Base-by-base conservation (phyloP, 2,329 filamentous ascomycete species). In the Cladophialophora bantiana region DNA sequence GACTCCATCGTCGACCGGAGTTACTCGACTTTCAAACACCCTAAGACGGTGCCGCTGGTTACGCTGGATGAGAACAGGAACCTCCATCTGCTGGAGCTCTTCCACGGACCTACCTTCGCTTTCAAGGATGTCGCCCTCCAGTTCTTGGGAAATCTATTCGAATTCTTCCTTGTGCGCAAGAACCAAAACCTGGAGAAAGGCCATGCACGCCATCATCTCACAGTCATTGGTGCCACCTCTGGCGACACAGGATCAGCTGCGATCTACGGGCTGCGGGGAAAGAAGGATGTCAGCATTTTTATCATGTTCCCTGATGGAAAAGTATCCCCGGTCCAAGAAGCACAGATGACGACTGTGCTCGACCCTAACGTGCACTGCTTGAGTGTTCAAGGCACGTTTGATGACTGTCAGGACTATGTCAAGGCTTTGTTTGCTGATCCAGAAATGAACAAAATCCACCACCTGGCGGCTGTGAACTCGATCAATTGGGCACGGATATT, bases 401-500 rank as follows among this genome's bases (percentile, higher is more conserved):
- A 98, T 76, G 93, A 98, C 77, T 98, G 95, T 80, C 94, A 97
- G 83, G 89, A 97, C 79, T 96, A 95, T 65, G 90, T 99, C 77
- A 98, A 99, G 82, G 89, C 91, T 1, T 86, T 99, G 58, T 97
- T 98, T 77, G 89, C 88, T 70, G 94, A 99, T 74, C 84, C 90
- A 2, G 89, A 93, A 63, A 90, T 92, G 77, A 98, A 98, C 83
- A 83, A 86, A 73, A 88, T 87, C 1, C 88, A 94, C 75, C 93
- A 92, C 72, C 89, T 98, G 52, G 94, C 91, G 48, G 94, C 95
- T 52, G 93, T 98, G 72, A 98, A 98, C 83, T 95, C 91, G 54
- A 98, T 98, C 82, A 98, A 98, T 82, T 97, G 90, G 87, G 91
- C 94, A 1, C 87, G 95, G 73, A 98, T 99, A 73, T 86, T 99